Conservation (phyloP, 352 stramenopile genomes). For the Phytophthora hybrid region DNA sequence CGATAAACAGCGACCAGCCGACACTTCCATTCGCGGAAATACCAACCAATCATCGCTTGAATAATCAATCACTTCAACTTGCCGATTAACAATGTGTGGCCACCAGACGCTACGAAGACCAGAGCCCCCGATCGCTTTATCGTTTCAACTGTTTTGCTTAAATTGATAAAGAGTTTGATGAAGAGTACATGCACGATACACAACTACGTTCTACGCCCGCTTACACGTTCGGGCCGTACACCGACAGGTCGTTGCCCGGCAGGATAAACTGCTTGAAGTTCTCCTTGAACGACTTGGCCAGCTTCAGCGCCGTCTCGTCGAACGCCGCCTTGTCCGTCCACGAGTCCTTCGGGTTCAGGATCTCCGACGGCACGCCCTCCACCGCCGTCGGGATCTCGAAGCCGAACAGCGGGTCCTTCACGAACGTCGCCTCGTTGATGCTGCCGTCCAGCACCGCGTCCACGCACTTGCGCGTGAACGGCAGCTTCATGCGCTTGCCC, state of each 20-base stretch:
- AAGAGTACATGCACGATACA: constrained; percentile 32
- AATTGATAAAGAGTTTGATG: constrained; percentile 22
- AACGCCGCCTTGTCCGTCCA: constrained; percentile 87
- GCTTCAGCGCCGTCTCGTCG: constrained; percentile 75
- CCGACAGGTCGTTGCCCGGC: constrained; percentile 75
- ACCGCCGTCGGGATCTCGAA: constrained; percentile 74
- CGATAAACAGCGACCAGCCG: too few species aligned
- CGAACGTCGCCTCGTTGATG: constrained; percentile 71
- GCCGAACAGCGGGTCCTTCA: constrained; percentile 77
- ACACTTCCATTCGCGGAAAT: too few species aligned
- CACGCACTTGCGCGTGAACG: constrained; percentile 81
- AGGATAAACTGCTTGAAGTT: constrained; percentile 91
- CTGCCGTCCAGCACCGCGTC: constrained; percentile 77
- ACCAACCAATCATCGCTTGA: background rate
- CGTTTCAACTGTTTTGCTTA: constrained; percentile 11
- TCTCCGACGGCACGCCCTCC: constrained; percentile 75
- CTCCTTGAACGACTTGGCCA: constrained; percentile 79
- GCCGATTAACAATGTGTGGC: background rate
- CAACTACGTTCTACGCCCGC: background rate
- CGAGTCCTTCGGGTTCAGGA: constrained; percentile 78
- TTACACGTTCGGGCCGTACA: constrained; percentile 67
- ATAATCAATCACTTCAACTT: background rate
- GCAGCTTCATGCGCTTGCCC: constrained; percentile 97
- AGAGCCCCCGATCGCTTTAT: too few species aligned
- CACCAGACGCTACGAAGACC: too few species aligned